Conservation (phyloP, 805 yeast species). For the Brettanomyces nanus region DNA sequence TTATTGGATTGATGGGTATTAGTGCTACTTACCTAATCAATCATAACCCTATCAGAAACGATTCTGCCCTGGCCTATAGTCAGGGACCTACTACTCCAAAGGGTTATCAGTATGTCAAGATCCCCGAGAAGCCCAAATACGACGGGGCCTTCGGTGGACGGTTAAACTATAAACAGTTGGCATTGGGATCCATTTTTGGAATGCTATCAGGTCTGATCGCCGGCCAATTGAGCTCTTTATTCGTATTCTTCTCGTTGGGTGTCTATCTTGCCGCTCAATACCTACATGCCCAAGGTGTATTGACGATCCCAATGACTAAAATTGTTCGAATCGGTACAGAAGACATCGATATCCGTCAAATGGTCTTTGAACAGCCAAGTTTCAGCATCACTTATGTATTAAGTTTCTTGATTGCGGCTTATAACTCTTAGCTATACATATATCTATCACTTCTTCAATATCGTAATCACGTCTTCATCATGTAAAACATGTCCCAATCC, state of each 20-base stretch:
- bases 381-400: slow-evolving; percentile 50
- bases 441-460: slow-evolving; percentile 54
- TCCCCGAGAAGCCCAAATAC: slow-evolving; percentile 14
- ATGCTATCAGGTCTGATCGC: slow-evolving; percentile 47
- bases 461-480: slow-evolving; percentile 97
- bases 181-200: slow-evolving; percentile 58
- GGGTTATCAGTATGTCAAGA: slow-evolving; percentile 4
- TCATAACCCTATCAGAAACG: slow-evolving; percentile 15
- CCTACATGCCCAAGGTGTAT: slow-evolving; percentile 46
- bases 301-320: slow-evolving; percentile 34
- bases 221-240: slow-evolving; percentile 51
- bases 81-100: slow-evolving; percentile 1
- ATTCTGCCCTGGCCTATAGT: slow-evolving; percentile 7
- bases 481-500: slow-evolving; percentile 77
- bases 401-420: slow-evolving; percentile 51
- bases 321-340: slow-evolving; percentile 29
- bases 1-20: slow-evolving; percentile 8
- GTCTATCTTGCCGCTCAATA: slow-evolving; percentile 40
- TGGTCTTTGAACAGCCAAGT: slow-evolving; percentile 52
- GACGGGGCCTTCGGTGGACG: slow-evolving; percentile 36
- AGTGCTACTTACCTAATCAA: slow-evolving; percentile 11
- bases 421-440: slow-evolving; percentile 1
- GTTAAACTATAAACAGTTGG: slow-evolving; percentile 52
- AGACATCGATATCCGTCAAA: slow-evolving; percentile 35
- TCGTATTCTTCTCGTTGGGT: slow-evolving; percentile 43